Evolutionary conservation across 148 eudicot genomes (phyloP), one percentile per base, ranked within the genome.

Genomic region (Pharnaceum exiguum): DNA sequence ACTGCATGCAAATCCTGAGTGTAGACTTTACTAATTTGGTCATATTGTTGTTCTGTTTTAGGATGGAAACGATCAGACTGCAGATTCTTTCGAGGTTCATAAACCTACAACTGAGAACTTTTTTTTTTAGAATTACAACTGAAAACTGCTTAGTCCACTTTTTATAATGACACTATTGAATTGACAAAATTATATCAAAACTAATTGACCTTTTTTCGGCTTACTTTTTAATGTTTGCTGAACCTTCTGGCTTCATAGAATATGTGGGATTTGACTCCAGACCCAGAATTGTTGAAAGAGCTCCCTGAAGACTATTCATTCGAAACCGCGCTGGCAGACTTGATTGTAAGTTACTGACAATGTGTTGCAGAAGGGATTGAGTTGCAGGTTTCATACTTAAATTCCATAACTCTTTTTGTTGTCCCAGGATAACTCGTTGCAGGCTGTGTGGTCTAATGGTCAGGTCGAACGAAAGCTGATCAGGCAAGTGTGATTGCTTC

Each of bases 241-340:
- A n/a, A n/a, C n/a, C n/a, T n/a, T n/a, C n/a, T n/a, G n/a, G 62
- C 15, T 57, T 47, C 53, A 35, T 30, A 84, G 88, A 78, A 79
- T 57, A 88, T 88, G 96, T 88, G 96, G 96, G 91, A 88, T 63
- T 77, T 88, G 55, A 88, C 95, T 3, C 95, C 95, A 3, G 88
- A 79, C 50, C 75, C 83, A 0, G 88, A 87, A 31, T 69, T 87
- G 62, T 31, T 87, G 51, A 71, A 28, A 55, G 90, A 87, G 74
- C 80, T 88, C 9, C 96, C 96, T 0, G 79, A 71, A 13, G 91
- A 88, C 25, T 84, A 82, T 51, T 75, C 83, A 2, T 88, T 79
- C 51, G 91, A 84, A 71, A 84, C 86, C 2, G 91, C 91, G 2
- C 78, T 88, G 9, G 90, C 96, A 2, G 96, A 88, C 54, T 69